These are phyloP conservation scores for Paramyrothecium roridum DNA, from an alignment of 2,329 filamentous ascomycete genomes.

Conservation along the genomic window DNA sequence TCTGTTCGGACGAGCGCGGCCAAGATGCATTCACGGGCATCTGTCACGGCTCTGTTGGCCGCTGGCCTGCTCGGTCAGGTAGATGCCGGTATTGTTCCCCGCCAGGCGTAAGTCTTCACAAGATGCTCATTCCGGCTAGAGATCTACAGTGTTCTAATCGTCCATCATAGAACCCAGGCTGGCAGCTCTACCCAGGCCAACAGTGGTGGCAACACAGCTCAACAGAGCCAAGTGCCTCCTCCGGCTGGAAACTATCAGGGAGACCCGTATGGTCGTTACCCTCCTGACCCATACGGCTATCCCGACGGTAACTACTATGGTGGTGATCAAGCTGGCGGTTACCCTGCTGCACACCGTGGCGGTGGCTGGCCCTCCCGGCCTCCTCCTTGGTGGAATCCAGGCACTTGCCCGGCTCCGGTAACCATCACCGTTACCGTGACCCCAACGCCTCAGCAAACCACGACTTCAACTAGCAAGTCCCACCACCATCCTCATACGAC, in stretches of 20 bases:
- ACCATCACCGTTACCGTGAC: not conserved
- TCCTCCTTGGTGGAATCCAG: not conserved
- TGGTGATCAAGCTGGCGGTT: not conserved
- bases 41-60: conserved; percentile 31
- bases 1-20: not conserved
- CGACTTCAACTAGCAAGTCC: not conserved
- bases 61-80: conserved; percentile 28
- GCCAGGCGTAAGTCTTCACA: conserved; percentile 26
- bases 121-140: not conserved
- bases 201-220: conserved; percentile 1
- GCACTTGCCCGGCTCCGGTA: not conserved
- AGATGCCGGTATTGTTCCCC: conserved; percentile 23
- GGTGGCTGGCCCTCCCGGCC: not conserved
- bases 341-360: too few relatives aligned
- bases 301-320: not conserved
- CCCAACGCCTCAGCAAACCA: not conserved
- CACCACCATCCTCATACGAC: not conserved
- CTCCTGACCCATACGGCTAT: not conserved
- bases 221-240: not conserved
- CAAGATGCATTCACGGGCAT: conserved; percentile 35
- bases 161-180: not conserved
- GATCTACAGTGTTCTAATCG: not conserved
- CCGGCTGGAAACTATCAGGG: not conserved
- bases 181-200: conserved; percentile 9
- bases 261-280: too few relatives aligned